Evolutionary conservation across 2,329 filamentous ascomycete species (phyloP).

Genomic region (Alternaria arbusti): DNA sequence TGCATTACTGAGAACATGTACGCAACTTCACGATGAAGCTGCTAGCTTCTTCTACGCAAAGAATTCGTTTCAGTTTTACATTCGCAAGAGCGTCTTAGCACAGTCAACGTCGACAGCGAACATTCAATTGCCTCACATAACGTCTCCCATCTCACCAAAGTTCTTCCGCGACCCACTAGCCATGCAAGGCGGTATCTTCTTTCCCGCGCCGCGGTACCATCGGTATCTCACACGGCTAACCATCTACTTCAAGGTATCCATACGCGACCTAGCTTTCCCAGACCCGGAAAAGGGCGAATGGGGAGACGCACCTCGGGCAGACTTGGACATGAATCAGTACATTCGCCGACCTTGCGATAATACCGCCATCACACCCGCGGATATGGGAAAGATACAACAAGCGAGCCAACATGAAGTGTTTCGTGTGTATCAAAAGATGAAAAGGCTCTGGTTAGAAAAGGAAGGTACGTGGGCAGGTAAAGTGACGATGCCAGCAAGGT

Average conservation of each 20-base stretch:
- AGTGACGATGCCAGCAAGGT: not conserved
- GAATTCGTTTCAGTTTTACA: not conserved
- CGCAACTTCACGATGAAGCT: not conserved
- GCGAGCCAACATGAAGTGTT: not conserved
- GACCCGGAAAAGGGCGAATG: not conserved
- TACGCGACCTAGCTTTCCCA: not conserved
- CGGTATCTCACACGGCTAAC: not conserved
- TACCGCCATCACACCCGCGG: not conserved
- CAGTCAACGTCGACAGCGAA: not conserved
- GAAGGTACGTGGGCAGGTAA: not conserved
- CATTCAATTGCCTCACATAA: not conserved
- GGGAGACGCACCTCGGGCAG: not conserved
- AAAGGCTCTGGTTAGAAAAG: not conserved
- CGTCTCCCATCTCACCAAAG: not conserved
- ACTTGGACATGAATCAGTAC: not conserved
- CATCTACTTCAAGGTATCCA: not conserved
- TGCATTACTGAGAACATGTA: not conserved
- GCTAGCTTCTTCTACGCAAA: not conserved
- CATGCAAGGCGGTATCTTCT: not conserved
- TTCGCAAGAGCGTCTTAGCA: not conserved
- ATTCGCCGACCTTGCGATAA: not conserved
- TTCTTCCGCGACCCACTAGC: not conserved
- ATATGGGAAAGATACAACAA: not conserved
- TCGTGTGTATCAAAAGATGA: not conserved
- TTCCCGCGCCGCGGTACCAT: not conserved